Percentiles rank a stretch among this genome's conserved stretches.
Evolutionary conservation across 805 yeast genomes (phyloP).

Genomic region (Hanseniaspora meyeri): DNA sequence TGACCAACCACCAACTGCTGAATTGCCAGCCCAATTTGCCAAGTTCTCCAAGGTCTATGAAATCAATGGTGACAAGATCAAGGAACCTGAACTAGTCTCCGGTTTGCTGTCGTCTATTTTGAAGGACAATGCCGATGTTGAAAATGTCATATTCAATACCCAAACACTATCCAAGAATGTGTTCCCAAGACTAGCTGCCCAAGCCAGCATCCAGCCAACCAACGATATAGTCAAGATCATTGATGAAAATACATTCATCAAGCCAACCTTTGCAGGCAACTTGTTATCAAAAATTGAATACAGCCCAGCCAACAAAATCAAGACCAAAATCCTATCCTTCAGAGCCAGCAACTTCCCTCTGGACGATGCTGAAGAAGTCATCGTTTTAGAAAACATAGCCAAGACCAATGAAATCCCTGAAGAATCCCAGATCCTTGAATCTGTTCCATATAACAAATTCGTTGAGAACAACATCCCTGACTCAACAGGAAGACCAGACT

Average conservation of each 20-base stretch:
- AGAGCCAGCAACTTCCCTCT: conserved; percentile 6
- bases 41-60: conserved; percentile 32
- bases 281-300: conserved; percentile 72
- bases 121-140: conserved; percentile 30
- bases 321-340: conserved; percentile 40
- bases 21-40: conserved; percentile 37
- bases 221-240: conserved; percentile 66
- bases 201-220: conserved; percentile 75
- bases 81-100: conserved; percentile 68
- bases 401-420: conserved; percentile 39
- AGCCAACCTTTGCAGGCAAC: conserved; percentile 96
- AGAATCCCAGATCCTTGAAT: conserved; percentile 18
- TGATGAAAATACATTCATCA: conserved; percentile 58
- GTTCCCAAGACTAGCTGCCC: conserved; percentile 76
- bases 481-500: conserved; percentile 73
- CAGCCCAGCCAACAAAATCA: conserved; percentile 55
- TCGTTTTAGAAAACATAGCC: conserved; percentile 21
- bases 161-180: conserved; percentile 81
- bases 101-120: conserved; percentile 44
- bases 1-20: not conserved
- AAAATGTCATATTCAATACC: conserved; percentile 69
- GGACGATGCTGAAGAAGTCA: conserved; percentile 27
- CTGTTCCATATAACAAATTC: conserved; percentile 29
- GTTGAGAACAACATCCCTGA: conserved; percentile 48
- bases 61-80: conserved; percentile 49